Conservation (phyloP, 139 green algal species). For the Closterium sp. region DNA sequence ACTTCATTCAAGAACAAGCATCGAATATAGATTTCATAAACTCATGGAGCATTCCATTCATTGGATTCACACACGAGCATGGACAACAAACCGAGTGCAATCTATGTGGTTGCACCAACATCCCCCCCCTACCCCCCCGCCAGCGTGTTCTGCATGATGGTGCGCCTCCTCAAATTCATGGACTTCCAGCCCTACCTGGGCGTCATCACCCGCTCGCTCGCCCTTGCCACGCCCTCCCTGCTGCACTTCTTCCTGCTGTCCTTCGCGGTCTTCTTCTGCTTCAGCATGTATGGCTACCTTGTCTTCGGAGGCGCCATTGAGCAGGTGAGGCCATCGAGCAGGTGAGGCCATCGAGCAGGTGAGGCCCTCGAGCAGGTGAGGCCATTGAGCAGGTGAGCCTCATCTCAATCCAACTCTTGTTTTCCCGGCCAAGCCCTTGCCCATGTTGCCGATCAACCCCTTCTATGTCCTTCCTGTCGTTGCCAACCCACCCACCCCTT, state of each 20-base stretch:
- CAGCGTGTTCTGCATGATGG: neutral
- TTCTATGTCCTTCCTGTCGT: neutral
- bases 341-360: neutral
- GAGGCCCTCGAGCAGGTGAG: neutral
- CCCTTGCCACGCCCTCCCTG: neutral
- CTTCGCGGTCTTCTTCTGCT: neutral
- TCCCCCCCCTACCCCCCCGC: neutral
- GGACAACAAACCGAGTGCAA: too few relatives aligned
- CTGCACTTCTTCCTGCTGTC: neutral
- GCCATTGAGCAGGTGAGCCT: neutral
- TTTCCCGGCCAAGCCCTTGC: too few relatives aligned
- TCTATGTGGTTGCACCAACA: too few relatives aligned
- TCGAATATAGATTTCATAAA: too few relatives aligned
- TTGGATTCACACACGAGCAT: too few relatives aligned
- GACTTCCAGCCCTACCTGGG: neutral
- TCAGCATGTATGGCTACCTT: neutral
- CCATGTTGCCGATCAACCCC: too few relatives aligned
- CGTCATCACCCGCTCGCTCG: neutral
- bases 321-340: neutral
- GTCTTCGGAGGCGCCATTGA: neutral
- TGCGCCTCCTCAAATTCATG: neutral
- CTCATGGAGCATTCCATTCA: too few relatives aligned
- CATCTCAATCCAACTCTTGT: neutral
- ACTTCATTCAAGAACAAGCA: too few relatives aligned
- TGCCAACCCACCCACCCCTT: neutral